These are phyloP conservation scores for Cladosporium sp. DNA, from an alignment of 2,329 filamentous ascomycete genomes.

Conservation along the genomic window DNA sequence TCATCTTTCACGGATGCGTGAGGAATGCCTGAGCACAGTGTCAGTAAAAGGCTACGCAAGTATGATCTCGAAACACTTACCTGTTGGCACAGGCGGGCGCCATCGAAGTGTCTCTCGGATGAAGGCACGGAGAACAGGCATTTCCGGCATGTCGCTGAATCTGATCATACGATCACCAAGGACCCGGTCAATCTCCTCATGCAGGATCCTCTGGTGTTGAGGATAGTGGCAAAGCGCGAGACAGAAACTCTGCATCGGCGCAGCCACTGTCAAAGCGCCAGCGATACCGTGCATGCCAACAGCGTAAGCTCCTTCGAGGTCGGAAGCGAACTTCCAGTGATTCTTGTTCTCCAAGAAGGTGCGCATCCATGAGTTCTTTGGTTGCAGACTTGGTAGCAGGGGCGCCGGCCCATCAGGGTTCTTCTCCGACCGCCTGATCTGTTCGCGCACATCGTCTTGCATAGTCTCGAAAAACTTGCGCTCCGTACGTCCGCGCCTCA, in stretches of 20 bases:
- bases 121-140: constrained; percentile 53
- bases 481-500: constrained; percentile 40
- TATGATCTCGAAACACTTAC: constrained; percentile 10
- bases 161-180: constrained; percentile 52
- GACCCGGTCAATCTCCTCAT: constrained; percentile 55
- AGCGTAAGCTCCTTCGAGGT: constrained; percentile 43
- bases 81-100: constrained; percentile 50
- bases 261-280: constrained; percentile 44
- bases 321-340: constrained; percentile 39
- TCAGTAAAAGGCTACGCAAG: constrained; percentile 13
- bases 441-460: constrained; percentile 35
- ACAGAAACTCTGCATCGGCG: constrained; percentile 45
- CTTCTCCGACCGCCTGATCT: constrained; percentile 4
- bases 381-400: constrained; percentile 22
- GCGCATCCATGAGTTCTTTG: constrained; percentile 40
- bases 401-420: constrained; percentile 13
- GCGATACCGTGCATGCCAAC: constrained; percentile 48
- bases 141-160: constrained; percentile 45
- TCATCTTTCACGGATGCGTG: constrained; percentile 19
- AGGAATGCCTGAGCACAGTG: constrained; percentile 17
- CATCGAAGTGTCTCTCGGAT: constrained; percentile 58
- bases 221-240: constrained; percentile 45
- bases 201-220: constrained; percentile 38
- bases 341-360: constrained; percentile 38
- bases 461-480: constrained; percentile 42